phyloP scores from a whole-genome alignment of 2,329 filamentous ascomycete genomes.

The Aspergillus spinulosporus region DNA sequence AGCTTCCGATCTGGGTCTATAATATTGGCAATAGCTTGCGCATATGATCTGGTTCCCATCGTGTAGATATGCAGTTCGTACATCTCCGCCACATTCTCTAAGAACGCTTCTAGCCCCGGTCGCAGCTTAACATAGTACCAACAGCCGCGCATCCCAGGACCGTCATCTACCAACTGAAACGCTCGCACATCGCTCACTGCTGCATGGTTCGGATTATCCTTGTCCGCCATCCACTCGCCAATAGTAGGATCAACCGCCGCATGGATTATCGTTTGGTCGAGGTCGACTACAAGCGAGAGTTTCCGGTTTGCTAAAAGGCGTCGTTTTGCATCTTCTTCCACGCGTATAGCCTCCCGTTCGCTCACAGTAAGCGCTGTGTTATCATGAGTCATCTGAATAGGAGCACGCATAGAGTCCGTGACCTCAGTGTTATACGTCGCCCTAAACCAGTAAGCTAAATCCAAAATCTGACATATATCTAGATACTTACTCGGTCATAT shows the following conservation, averaged over 20 bases:
- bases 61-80: slow-evolving; percentile 99
- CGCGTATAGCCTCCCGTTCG: slow-evolving; percentile 72
- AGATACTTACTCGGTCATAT: slow-evolving; percentile 75
- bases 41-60: slow-evolving; percentile 98
- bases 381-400: slow-evolving; percentile 93
- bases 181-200: slow-evolving; percentile 84
- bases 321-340: slow-evolving; percentile 83
- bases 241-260: slow-evolving; percentile 96
- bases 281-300: slow-evolving; percentile 89
- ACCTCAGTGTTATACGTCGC: slow-evolving; percentile 79
- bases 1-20: slow-evolving; percentile 86
- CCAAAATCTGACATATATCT: neutral
- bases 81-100: slow-evolving; percentile 72
- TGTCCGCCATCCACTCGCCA: slow-evolving; percentile 90
- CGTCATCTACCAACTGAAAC: slow-evolving; percentile 88
- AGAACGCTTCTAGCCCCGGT: slow-evolving; percentile 78
- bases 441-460: slow-evolving; percentile 28
- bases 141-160: slow-evolving; percentile 70
- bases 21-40: slow-evolving; percentile 84
- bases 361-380: slow-evolving; percentile 86
- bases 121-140: slow-evolving; percentile 99
- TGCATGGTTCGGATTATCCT: slow-evolving; percentile 83
- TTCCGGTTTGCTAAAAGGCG: slow-evolving; percentile 78
- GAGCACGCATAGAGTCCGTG: slow-evolving; percentile 78
- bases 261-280: slow-evolving; percentile 98